Evolutionary conservation across 2,329 filamentous ascomycete species (phyloP).

Genomic region (Beauveria brongniartii): DNA sequence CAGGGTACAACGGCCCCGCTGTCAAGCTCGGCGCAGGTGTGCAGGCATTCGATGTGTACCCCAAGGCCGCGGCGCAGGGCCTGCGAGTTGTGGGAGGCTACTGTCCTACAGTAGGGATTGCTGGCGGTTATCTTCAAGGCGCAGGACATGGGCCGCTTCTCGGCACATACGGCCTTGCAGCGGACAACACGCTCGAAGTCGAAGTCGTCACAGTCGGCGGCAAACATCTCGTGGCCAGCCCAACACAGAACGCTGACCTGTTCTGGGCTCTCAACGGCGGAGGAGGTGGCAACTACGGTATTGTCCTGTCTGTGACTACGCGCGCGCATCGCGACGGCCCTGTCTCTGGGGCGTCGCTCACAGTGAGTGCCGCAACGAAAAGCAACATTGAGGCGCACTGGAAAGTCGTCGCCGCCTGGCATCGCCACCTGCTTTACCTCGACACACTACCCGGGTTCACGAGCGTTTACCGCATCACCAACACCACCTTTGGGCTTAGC

Average conservation of each 20-base stretch:
- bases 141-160: slow-evolving; percentile 50
- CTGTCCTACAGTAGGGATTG: slow-evolving; percentile 46
- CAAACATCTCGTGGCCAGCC: slow-evolving; percentile 38
- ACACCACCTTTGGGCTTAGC: neutral
- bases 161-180: slow-evolving; percentile 48
- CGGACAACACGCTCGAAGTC: slow-evolving; percentile 49
- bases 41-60: slow-evolving; percentile 36
- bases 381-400: slow-evolving; percentile 16
- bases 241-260: slow-evolving; percentile 42
- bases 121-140: slow-evolving; percentile 53
- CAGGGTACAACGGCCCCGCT: slow-evolving; percentile 40
- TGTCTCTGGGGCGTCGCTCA: slow-evolving; percentile 29
- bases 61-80: slow-evolving; percentile 35
- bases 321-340: slow-evolving; percentile 16
- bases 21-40: slow-evolving; percentile 49
- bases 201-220: slow-evolving; percentile 48
- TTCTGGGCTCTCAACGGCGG: slow-evolving; percentile 58
- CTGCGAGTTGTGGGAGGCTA: slow-evolving; percentile 46
- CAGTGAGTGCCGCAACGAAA: slow-evolving; percentile 31
- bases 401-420: slow-evolving; percentile 2
- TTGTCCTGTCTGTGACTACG: slow-evolving; percentile 47
- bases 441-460: neutral
- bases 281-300: slow-evolving; percentile 50
- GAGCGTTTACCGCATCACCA: slow-evolving; percentile 1
- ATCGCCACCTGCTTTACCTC: slow-evolving; percentile 32